A percentile compares a stretch with the other conserved stretches of the same genome.
These are phyloP conservation scores for Hyaloscypha hepaticicola DNA, from an alignment of 495 filamentous ascomycete genomes.

Conservation along the genomic window DNA sequence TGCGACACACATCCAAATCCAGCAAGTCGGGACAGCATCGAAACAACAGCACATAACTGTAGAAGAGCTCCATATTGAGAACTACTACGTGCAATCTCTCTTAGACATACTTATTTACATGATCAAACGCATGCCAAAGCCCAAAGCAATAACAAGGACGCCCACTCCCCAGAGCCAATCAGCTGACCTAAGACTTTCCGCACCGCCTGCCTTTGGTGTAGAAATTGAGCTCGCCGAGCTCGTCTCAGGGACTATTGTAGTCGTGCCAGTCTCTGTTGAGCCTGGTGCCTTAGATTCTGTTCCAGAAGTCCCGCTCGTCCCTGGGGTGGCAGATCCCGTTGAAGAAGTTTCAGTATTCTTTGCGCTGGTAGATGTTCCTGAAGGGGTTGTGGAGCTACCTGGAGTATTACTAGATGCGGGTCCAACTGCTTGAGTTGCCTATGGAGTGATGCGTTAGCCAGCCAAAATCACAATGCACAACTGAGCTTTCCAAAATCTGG, in stretches of 20 bases:
- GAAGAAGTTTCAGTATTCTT: neutral
- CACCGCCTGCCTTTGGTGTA: neutral
- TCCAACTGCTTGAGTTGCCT: neutral
- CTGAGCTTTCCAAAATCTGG: neutral
- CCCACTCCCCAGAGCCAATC: neutral
- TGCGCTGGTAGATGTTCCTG: neutral
- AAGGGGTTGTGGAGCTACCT: neutral
- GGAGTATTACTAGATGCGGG: neutral
- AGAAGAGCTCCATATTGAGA: too few species aligned
- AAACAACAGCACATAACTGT: too few species aligned
- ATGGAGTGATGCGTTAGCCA: neutral
- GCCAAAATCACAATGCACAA: neutral
- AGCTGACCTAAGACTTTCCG: neutral
- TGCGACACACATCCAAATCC: too few species aligned
- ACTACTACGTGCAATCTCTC: too few species aligned
- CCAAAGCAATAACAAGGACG: neutral
- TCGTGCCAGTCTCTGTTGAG: neutral
- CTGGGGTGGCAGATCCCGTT: neutral
- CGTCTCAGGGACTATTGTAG: neutral
- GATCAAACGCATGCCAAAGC: neutral
- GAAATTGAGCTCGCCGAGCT: neutral
- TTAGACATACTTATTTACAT: too few species aligned
- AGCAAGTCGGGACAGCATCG: too few species aligned
- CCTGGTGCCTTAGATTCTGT: neutral
- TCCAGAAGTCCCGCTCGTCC: too few species aligned